phyloP scores from a whole-genome alignment of 352 stramenopile genomes.

The Halophytophthora polymorphica region DNA sequence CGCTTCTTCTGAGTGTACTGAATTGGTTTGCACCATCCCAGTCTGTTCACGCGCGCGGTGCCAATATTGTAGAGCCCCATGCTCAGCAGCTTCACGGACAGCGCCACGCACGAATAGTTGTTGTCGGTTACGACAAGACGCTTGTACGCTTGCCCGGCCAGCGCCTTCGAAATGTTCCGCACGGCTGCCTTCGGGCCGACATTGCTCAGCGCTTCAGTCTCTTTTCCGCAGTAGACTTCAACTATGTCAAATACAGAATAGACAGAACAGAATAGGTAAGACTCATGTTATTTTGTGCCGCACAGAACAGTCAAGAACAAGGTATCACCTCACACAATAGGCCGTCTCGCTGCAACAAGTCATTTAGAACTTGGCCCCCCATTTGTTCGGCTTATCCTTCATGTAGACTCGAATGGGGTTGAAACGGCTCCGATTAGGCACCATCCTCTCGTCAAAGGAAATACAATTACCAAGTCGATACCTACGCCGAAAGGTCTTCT shows the following conservation, averaged over 20 bases:
- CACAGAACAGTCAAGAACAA: neutral
- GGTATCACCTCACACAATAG: conserved; percentile 12
- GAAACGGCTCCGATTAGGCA: conserved; percentile 14
- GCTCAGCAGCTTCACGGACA: conserved; percentile 9
- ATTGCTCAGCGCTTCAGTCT: conserved; percentile 1
- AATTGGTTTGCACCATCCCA: conserved; percentile 12
- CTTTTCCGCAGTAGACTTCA: conserved; percentile 11
- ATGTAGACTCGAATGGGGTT: conserved; percentile 21
- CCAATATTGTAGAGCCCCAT: conserved; percentile 13
- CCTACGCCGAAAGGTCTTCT: conserved; percentile 18
- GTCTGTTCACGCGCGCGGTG: conserved; percentile 6
- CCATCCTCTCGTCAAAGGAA: conserved; percentile 22
- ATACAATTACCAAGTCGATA: conserved; percentile 14
- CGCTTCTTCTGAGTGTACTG: conserved; percentile 11
- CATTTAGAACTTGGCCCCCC: conserved; percentile 26
- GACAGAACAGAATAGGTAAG: neutral
- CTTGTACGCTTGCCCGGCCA: conserved; percentile 3
- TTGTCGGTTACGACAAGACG: conserved; percentile 12
- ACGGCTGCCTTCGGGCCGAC: conserved; percentile 5
- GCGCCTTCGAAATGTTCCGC: conserved; percentile 9
- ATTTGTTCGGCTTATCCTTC: conserved; percentile 18
- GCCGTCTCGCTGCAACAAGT: conserved; percentile 11
- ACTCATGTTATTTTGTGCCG: neutral
- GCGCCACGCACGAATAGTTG: conserved; percentile 9
- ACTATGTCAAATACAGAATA: conserved; percentile 9